phyloP scores from a whole-genome alignment of 306 rosid species.

The Malus sylvestris region DNA sequence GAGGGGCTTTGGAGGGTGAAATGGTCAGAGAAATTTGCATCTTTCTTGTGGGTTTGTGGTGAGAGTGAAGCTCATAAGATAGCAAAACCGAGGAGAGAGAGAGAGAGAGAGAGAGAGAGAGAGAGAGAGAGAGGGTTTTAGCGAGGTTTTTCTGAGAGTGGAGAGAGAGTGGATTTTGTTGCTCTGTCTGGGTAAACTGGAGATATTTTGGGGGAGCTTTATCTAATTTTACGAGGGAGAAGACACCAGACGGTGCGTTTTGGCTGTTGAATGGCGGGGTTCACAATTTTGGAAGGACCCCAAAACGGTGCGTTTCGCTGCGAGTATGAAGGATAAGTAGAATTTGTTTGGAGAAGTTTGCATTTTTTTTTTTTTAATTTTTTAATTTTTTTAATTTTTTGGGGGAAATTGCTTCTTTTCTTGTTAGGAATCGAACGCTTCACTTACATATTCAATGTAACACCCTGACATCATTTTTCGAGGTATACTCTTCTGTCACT shows the following conservation, averaged over 20 bases:
- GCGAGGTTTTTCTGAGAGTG: conserved; percentile 15
- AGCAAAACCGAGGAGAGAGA: background rate
- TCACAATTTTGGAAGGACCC: too few species aligned
- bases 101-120: background rate
- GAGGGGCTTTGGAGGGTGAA: conserved; percentile 43
- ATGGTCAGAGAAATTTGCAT: conserved; percentile 54
- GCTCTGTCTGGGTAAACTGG: background rate
- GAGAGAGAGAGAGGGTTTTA: conserved; percentile 25
- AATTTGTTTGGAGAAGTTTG: too few species aligned
- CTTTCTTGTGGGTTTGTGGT: background rate
- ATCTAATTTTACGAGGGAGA: conserved; percentile 3
- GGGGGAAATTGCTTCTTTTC: too few species aligned
- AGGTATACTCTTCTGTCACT: too few species aligned
- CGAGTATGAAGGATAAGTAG: too few species aligned
- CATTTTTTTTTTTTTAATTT: too few species aligned
- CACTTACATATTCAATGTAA: too few species aligned
- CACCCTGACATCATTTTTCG: too few species aligned
- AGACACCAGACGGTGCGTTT: background rate
- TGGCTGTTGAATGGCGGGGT: too few species aligned
- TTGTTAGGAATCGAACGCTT: too few species aligned
- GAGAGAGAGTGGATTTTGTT: background rate
- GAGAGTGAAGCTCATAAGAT: conserved; percentile 7
- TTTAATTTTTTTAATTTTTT: too few species aligned
- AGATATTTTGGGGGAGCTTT: background rate
- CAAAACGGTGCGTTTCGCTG: too few species aligned